phyloP scores from a whole-genome alignment of 148 eudicot genomes.

The Rhododendron simsii region DNA sequence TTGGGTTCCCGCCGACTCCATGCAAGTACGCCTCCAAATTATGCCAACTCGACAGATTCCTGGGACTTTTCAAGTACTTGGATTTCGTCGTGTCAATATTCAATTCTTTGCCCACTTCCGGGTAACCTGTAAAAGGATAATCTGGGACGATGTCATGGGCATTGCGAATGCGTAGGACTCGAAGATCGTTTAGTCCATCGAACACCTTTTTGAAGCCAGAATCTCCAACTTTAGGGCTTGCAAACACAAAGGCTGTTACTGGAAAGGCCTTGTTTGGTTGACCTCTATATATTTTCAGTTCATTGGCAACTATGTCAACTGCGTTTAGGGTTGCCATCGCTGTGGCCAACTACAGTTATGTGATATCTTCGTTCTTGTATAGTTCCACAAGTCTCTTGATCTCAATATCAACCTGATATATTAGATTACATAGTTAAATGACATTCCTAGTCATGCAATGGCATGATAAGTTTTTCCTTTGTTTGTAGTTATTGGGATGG shows the following conservation, averaged over 20 bases:
- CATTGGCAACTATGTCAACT: slow-evolving; percentile 46
- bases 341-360: slow-evolving; percentile 61
- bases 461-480: no score
- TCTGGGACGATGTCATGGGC: slow-evolving; percentile 36
- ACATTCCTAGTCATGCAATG: no score
- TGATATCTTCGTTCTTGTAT: slow-evolving; percentile 5
- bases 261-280: slow-evolving; percentile 22
- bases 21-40: slow-evolving; percentile 53
- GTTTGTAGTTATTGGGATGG: no score
- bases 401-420: slow-evolving; percentile 17
- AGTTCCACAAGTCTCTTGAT: slow-evolving; percentile 34
- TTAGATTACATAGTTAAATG: no score
- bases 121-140: slow-evolving; percentile 43
- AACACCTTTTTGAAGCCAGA: slow-evolving; percentile 29
- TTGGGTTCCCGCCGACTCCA: slow-evolving; percentile 63
- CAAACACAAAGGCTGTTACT: slow-evolving; percentile 42
- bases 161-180: slow-evolving; percentile 33
- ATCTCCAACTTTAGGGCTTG: slow-evolving; percentile 55
- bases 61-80: slow-evolving; percentile 40
- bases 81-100: slow-evolving; percentile 45
- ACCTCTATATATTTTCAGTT: slow-evolving; percentile 17
- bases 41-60: slow-evolving; percentile 46
- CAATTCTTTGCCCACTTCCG: slow-evolving; percentile 49
- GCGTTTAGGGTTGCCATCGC: slow-evolving; percentile 53
- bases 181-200: slow-evolving; percentile 22